Evolutionary conservation across 2,329 filamentous ascomycete species (phyloP).

Genomic region (Aspergillus quadricinctus): DNA sequence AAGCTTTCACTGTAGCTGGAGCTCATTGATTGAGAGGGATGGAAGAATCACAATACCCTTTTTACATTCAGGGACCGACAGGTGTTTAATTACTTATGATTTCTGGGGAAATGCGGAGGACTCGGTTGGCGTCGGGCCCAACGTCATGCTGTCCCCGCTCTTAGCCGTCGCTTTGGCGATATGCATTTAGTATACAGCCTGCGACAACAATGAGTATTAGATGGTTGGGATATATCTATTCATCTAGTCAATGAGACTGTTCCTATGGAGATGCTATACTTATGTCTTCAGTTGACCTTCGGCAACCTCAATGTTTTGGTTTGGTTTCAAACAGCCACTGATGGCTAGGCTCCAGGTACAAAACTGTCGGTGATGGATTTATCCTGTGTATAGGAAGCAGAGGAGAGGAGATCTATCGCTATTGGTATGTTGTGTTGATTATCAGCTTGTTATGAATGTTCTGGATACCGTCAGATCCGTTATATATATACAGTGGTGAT

Average conservation of each 20-base stretch:
- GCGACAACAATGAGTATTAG: not conserved
- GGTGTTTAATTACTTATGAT: not conserved
- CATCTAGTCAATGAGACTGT: not conserved
- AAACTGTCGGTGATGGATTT: not conserved
- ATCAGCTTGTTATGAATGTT: too few species aligned
- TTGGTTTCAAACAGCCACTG: not conserved
- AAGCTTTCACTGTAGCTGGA: not conserved
- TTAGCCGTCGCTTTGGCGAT: not conserved
- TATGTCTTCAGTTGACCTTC: not conserved
- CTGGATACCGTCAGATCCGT: too few species aligned
- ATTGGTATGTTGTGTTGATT: not conserved
- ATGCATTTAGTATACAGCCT: not conserved
- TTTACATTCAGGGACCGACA: not conserved
- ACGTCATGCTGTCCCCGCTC: constrained; percentile 1
- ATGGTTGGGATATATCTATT: not conserved
- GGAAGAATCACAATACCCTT: constrained; percentile 2
- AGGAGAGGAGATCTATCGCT: not conserved
- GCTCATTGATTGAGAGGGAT: not conserved
- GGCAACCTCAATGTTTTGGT: not conserved
- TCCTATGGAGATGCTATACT: not conserved
- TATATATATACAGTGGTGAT: not conserved
- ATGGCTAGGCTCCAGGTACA: not conserved
- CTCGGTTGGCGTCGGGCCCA: constrained; percentile 27
- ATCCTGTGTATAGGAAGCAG: too few species aligned
- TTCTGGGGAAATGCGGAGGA: constrained; percentile 11